Base-by-base conservation (phyloP, 768 basidiomycete species). In the Kwoniella shandongensis region DNA sequence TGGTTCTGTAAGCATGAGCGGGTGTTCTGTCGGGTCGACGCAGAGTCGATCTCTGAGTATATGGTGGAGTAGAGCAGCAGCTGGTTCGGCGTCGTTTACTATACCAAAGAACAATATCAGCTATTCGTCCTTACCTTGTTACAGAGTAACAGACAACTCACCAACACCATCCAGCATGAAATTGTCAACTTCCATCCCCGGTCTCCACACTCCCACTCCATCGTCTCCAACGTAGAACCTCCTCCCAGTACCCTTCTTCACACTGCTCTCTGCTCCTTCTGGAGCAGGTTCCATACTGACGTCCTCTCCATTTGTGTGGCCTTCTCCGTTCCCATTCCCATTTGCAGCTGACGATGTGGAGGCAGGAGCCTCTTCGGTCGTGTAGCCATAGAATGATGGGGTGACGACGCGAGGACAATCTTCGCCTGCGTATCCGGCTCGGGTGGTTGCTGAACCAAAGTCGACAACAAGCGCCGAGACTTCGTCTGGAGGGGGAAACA, bases 371-470 rank as follows among this genome's bases (percentile, higher is more conserved):
- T 65, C 50, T 15, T 65, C 61, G 5, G 74, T 70, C 39, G 82
- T 82, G 75, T 85, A 92, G 29, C 93, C 93, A 77, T 91, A 98
- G 41, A 84, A 81, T 2, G 92, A 88, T 7, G 96, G 88, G 62
- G 94, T 84, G 60, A 97, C 85, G 17, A 89, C 88, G 77, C 91
- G 90, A 17, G 96, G 96, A 11, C 88, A 84, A 70, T 98, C 96
- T 78, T 98, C 94, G 44, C 96, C 96, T 11, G 96, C 94, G 76
- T 98, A 96, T 51, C 96, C 96, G 11, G 91, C 91, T 73, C 96
- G 86, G 51, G 93, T 79, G 8, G 91, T 88, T 23, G 88, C 87
- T 11, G 88, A 81, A 26, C 96, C 96, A 73, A 98, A 88, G 79
- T 99, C 96, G 35, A 99, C 80, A 22, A 98, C 96, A 50, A 98